Evolutionary conservation across 2,329 filamentous ascomycete species (phyloP).

Genomic region (Madurella mycetomatis): DNA sequence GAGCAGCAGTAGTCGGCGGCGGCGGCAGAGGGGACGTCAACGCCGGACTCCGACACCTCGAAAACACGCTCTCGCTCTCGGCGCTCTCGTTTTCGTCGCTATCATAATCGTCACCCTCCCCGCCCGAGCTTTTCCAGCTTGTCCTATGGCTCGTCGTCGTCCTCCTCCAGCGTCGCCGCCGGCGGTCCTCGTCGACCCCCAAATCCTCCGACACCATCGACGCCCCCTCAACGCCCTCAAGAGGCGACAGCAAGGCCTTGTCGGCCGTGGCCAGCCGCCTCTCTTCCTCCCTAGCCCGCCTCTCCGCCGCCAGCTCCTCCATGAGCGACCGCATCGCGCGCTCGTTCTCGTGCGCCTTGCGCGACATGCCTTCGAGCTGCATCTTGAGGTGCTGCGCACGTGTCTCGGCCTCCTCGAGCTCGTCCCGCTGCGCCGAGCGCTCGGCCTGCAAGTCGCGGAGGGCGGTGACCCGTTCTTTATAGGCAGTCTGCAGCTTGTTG

Average conservation of each 20-base stretch:
- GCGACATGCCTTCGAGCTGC: conserved; percentile 58
- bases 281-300: conserved; percentile 41
- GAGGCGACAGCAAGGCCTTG: background rate
- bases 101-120: conserved; percentile 45
- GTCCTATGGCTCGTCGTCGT: conserved; percentile 21
- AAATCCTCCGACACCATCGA: conserved; percentile 50
- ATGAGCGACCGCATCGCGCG: conserved; percentile 40
- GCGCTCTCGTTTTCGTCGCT: conserved; percentile 50
- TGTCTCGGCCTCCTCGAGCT: conserved; percentile 52
- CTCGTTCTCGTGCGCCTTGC: conserved; percentile 51
- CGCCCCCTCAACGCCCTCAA: conserved; percentile 25
- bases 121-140: conserved; percentile 37
- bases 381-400: conserved; percentile 51
- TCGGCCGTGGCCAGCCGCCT: conserved; percentile 21
- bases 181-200: conserved; percentile 49
- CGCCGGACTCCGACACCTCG: conserved; percentile 55
- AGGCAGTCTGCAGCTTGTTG: conserved; percentile 54
- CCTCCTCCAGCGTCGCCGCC: conserved; percentile 35
- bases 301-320: conserved; percentile 48
- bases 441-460: conserved; percentile 50
- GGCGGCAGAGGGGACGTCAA: conserved; percentile 33
- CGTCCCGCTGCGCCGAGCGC: conserved; percentile 49
- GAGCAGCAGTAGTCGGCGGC: background rate
- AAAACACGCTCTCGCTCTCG: conserved; percentile 55
- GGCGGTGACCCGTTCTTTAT: conserved; percentile 49